Percentiles rank a stretch among this genome's conserved stretches.
Evolutionary conservation across 805 yeast genomes (phyloP).

Genomic region (Tanozyma kutaoensis): DNA sequence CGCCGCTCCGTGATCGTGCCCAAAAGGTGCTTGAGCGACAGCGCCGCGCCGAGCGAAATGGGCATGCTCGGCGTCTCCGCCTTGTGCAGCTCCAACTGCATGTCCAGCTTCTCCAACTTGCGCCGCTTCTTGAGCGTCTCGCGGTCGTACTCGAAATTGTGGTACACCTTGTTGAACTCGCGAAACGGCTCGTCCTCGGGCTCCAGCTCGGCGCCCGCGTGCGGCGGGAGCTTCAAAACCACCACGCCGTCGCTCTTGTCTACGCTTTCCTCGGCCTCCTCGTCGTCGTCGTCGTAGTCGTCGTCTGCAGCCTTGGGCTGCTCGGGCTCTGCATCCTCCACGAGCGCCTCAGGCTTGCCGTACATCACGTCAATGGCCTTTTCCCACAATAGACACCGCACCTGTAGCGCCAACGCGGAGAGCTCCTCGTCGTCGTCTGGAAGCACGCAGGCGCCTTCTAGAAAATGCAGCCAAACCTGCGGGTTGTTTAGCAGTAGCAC

Average conservation of each 20-base stretch:
- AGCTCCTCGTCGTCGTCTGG: slow-evolving; percentile 1
- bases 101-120: slow-evolving; percentile 69
- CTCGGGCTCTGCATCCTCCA: slow-evolving; percentile 16
- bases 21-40: slow-evolving; percentile 59
- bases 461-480: background rate
- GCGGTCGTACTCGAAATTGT: slow-evolving; percentile 60
- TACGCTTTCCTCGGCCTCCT: background rate
- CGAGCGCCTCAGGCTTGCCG: background rate
- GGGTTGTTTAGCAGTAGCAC: background rate
- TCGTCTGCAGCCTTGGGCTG: slow-evolving; percentile 11
- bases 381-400: slow-evolving; percentile 62
- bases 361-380: slow-evolving; percentile 38
- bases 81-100: slow-evolving; percentile 33
- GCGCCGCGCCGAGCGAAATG: slow-evolving; percentile 24
- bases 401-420: slow-evolving; percentile 37
- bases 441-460: background rate
- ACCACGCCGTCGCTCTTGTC: too few relatives aligned
- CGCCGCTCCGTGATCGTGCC: slow-evolving; percentile 68
- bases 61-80: slow-evolving; percentile 6
- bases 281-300: slow-evolving; percentile 1
- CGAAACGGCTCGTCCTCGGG: slow-evolving; percentile 3
- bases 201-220: slow-evolving; percentile 3
- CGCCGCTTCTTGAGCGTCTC: slow-evolving; percentile 67
- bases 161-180: slow-evolving; percentile 55
- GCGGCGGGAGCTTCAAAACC: slow-evolving; percentile 1